Base-by-base conservation (phyloP, 164 flowering plant species). In the Magnolia kwangsiensis region DNA sequence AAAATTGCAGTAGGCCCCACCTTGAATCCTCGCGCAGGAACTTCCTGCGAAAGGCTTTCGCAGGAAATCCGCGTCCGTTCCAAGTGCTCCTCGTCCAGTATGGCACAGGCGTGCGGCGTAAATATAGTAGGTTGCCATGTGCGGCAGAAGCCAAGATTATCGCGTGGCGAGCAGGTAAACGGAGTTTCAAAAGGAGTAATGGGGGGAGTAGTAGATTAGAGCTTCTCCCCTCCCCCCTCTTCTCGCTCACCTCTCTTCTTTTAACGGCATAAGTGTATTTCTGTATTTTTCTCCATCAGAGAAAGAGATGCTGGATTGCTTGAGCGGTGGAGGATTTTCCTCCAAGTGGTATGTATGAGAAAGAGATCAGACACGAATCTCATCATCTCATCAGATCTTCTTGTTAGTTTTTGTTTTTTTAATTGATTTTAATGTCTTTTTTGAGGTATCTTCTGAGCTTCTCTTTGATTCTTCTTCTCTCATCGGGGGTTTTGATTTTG, bases 241-340 rank as follows among this genome's bases (percentile, higher is more conserved):
- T 55, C 61, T 55, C 16, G 61, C 18, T 16, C 18, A 16, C 61
- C 61, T 11, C 61, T 55, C 61, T 55, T 55, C 61, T 55, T 11
- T 55, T 55, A 37, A 37, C 45, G 7, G 45, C 45, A 16, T 19
- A 55, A 11, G 13, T 55, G 64, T 11, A 7, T 31, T 7, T 8
- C 24, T 23, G 6, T 1, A n/a, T 23, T 50, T 50, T 3, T 49
- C 20, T 71, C 27, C 20, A 9, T 20, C 10, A 19, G 49, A 21
- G 65, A 24, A 21, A 49, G 69, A 65, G 55, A 65, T 95, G 98
- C 79, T 95, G 79, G 98, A 90, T 85, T 96, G 94, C 2, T 45
- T 95, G 14, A 77, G 91, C 29, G 96, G 94, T 59, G 87, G 95
- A 55, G 89, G 96, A 9, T 90, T 90, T 74, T 73, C 88, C 76